A percentile compares a stretch with the other conserved stretches of the same genome.
Conservation (phyloP, 2,329 filamentous ascomycete species). For the Sclerotinia minor region DNA sequence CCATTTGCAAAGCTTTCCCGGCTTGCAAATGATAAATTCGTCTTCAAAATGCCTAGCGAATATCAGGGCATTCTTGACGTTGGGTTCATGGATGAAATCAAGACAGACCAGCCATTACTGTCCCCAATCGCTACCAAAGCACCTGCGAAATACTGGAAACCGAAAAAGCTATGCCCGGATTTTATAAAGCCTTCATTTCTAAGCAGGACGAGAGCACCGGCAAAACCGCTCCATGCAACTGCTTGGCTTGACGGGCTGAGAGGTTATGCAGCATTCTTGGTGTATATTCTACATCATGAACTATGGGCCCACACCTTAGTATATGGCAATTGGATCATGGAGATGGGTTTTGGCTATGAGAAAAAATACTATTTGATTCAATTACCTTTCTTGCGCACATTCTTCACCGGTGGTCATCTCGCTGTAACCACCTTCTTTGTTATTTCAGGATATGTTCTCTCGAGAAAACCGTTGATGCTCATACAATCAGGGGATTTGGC, state of each 20-base stretch:
- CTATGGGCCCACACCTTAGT: slow-evolving; percentile 40
- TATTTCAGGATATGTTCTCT: slow-evolving; percentile 51
- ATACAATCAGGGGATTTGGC: slow-evolving; percentile 44
- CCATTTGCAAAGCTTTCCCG: background rate
- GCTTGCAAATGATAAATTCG: background rate
- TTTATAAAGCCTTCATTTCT: slow-evolving; percentile 25
- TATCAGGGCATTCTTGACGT: slow-evolving; percentile 23
- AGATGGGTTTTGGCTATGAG: slow-evolving; percentile 41
- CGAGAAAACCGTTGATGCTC: slow-evolving; percentile 46
- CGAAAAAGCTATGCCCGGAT: slow-evolving; percentile 22
- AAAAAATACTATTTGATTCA: slow-evolving; percentile 43
- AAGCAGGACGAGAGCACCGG: slow-evolving; percentile 15
- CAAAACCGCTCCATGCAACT: slow-evolving; percentile 23
- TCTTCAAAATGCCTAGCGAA: slow-evolving; percentile 16
- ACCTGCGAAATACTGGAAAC: background rate
- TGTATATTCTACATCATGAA: slow-evolving; percentile 50
- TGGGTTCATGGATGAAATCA: slow-evolving; percentile 19
- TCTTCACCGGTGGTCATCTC: slow-evolving; percentile 63
- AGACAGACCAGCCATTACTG: slow-evolving; percentile 17
- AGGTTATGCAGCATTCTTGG: slow-evolving; percentile 50
- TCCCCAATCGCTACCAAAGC: background rate
- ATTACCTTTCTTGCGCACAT: slow-evolving; percentile 58
- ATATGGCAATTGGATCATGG: slow-evolving; percentile 29
- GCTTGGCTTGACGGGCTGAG: slow-evolving; percentile 50
- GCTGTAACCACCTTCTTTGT: slow-evolving; percentile 56